Evolutionary conservation across 2,329 filamentous ascomycete genomes (phyloP).

Genomic region (Helicocarpus griseus): DNA sequence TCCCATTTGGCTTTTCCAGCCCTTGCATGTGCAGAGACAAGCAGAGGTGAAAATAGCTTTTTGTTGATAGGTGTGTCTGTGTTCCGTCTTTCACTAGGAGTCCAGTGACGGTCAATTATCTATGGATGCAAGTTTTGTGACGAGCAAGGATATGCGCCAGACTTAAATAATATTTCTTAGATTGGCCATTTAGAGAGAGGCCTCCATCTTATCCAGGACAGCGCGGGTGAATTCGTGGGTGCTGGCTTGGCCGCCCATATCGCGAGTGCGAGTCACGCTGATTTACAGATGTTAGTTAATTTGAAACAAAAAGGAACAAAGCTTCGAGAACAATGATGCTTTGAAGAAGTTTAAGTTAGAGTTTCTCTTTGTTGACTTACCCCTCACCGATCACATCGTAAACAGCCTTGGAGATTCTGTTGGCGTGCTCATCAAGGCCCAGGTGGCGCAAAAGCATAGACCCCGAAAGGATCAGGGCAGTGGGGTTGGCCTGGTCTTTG

Average conservation of each 20-base stretch:
- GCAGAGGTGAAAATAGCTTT: no score
- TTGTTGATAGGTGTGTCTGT: not conserved
- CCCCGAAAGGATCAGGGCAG: conserved; percentile 85
- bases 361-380: conserved; percentile 43
- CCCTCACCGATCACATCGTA: conserved; percentile 80
- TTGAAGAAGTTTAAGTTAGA: not conserved
- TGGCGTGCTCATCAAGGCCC: conserved; percentile 94
- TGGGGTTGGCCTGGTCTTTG: conserved; percentile 98
- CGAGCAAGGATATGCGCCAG: not conserved
- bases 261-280: conserved; percentile 78
- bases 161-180: not conserved
- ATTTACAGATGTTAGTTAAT: conserved; percentile 33
- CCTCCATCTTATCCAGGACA: conserved; percentile 92
- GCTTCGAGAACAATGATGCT: not conserved
- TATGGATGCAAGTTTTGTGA: not conserved
- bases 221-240: conserved; percentile 94
- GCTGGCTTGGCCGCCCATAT: conserved; percentile 86
- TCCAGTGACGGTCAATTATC: no score
- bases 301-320: not conserved
- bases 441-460: conserved; percentile 97
- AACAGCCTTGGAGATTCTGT: conserved; percentile 81
- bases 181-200: conserved; percentile 42
- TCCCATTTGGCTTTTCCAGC: not conserved
- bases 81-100: no score
- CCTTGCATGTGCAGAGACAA: not conserved